Evolutionary conservation across 768 basidiomycete species (phyloP).

Genomic region (Sistotremastrum suecicum): DNA sequence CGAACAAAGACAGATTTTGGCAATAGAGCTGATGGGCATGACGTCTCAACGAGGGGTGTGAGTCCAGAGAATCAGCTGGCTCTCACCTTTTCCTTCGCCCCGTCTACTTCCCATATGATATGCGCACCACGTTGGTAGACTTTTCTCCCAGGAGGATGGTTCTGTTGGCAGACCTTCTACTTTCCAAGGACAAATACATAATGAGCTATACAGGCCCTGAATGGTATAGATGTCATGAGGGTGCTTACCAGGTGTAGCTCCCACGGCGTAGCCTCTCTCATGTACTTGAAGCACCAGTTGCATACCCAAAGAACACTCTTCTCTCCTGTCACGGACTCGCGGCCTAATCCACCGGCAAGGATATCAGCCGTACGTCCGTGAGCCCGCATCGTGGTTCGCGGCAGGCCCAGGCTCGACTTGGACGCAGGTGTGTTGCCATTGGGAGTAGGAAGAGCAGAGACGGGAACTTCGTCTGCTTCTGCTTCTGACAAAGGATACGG

Average conservation of each 20-base stretch:
- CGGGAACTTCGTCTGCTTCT: constrained; percentile 38
- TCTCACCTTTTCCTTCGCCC: constrained; percentile 62
- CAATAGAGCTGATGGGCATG: constrained; percentile 63
- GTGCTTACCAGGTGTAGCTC: constrained; percentile 44
- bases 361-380: constrained; percentile 66
- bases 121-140: constrained; percentile 86
- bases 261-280: constrained; percentile 60
- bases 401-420: constrained; percentile 30
- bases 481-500: constrained; percentile 72
- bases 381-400: constrained; percentile 37
- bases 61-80: constrained; percentile 6
- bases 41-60: neutral
- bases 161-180: constrained; percentile 53
- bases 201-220: neutral
- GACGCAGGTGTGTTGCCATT: constrained; percentile 8
- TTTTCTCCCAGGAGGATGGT: constrained; percentile 72
- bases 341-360: constrained; percentile 45
- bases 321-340: constrained; percentile 30
- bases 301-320: constrained; percentile 65
- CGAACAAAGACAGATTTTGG: constrained; percentile 90
- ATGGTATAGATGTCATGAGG: neutral
- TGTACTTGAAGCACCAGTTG: constrained; percentile 95
- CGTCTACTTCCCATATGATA: constrained; percentile 94
- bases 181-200: too few species aligned
- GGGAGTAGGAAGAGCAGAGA: constrained; percentile 12